Evolutionary conservation across 1,139 yeast species (phyloP).

Genomic region (Saccharomyces hybrid): DNA sequence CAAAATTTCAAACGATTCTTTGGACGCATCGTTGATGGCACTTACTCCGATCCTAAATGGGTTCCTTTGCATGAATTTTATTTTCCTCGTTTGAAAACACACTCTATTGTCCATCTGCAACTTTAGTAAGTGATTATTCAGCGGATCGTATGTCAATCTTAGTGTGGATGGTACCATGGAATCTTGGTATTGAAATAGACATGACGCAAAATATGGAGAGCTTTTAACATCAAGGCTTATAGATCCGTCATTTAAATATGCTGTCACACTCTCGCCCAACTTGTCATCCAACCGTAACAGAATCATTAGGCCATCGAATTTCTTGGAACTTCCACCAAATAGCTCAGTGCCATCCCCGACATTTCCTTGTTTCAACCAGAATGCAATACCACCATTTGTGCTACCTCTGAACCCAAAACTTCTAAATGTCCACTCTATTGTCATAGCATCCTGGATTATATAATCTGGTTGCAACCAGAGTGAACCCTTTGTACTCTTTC

Average conservation of each 20-base stretch:
- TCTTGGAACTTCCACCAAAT: conserved; percentile 13
- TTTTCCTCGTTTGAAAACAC: conserved; percentile 54
- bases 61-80: conserved; percentile 31
- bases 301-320: conserved; percentile 52
- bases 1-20: conserved; percentile 52
- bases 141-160: conserved; percentile 48
- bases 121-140: conserved; percentile 39
- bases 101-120: conserved; percentile 62
- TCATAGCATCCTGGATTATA: conserved; percentile 49
- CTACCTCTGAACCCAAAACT: conserved; percentile 41
- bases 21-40: conserved; percentile 37
- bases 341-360: conserved; percentile 3
- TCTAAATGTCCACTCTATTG: conserved; percentile 50
- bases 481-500: conserved; percentile 38
- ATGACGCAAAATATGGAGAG: conserved; percentile 41
- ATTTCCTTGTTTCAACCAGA: conserved; percentile 37
- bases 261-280: conserved; percentile 42
- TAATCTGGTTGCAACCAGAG: conserved; percentile 46
- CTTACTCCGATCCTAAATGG: conserved; percentile 43
- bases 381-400: conserved; percentile 44
- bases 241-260: conserved; percentile 52
- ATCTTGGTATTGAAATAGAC: conserved; percentile 50
- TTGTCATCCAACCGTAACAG: conserved; percentile 37
- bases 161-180: conserved; percentile 60
- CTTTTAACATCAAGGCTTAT: conserved; percentile 27